Conservation (phyloP, 2,329 filamentous ascomycete genomes). For the Ophiostoma ulmi region DNA sequence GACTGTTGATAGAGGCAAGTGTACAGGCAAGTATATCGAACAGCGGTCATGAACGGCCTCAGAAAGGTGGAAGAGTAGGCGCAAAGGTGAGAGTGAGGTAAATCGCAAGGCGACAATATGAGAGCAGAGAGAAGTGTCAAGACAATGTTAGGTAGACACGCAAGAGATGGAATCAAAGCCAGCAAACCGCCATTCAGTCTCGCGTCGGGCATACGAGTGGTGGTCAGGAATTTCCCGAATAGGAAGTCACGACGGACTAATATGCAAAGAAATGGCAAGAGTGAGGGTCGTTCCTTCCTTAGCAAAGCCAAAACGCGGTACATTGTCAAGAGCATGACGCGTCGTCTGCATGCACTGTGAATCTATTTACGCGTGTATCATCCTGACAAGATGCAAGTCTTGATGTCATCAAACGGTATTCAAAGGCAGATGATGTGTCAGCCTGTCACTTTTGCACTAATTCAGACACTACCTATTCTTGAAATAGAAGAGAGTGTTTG, state of each 20-base stretch:
- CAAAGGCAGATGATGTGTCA: no score
- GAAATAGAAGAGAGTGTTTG: no score
- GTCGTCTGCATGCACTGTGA: background rate
- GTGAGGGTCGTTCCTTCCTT: constrained; percentile 17
- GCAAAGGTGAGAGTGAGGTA: background rate
- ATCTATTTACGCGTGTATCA: background rate
- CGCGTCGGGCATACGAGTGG: background rate
- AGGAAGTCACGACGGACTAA: constrained; percentile 23
- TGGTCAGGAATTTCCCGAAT: background rate
- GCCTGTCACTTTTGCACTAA: no score
- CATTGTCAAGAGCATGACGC: background rate
- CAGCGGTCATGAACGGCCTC: background rate
- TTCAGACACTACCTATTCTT: no score
- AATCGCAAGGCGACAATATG: background rate
- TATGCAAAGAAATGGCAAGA: constrained; percentile 2
- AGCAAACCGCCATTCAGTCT: background rate
- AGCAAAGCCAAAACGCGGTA: background rate
- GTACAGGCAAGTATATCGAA: background rate
- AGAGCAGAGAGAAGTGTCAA: background rate
- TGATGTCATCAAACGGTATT: background rate
- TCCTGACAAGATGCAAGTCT: background rate
- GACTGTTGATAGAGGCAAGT: background rate
- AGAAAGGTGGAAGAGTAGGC: background rate
- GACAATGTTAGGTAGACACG: background rate
- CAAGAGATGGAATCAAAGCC: background rate